Percentiles rank a stretch among this genome's conserved stretches.
Conservation (phyloP, 2,329 filamentous ascomycete species). For the Drechslera avenae region DNA sequence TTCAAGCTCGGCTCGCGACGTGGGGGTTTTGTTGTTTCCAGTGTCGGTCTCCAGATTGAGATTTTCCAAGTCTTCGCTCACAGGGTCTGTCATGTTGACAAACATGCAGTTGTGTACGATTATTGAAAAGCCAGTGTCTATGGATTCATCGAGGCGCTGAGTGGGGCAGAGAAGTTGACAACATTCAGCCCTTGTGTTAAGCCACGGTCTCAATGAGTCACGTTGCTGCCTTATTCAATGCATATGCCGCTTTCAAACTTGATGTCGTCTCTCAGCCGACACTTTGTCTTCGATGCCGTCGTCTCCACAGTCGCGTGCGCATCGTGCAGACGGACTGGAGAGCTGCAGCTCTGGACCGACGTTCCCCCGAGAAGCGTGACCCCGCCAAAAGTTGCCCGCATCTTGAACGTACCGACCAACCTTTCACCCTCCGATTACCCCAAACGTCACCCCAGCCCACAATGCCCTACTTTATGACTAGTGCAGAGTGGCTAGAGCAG, state of each 20-base stretch:
- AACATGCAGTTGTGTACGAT: too few species aligned
- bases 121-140: too few species aligned
- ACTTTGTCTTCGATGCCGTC: too few species aligned
- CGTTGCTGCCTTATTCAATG: background rate
- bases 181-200: too few species aligned
- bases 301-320: background rate
- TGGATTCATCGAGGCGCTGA: too few species aligned
- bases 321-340: background rate
- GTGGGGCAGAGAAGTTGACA: too few species aligned
- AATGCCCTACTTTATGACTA: constrained; percentile 82
- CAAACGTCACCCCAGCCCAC: constrained; percentile 18
- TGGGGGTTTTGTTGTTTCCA: constrained; percentile 5
- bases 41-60: constrained; percentile 17
- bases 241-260: background rate
- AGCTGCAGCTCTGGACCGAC: constrained; percentile 10
- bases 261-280: too few species aligned
- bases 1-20: constrained; percentile 25
- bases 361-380: constrained; percentile 19
- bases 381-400: constrained; percentile 40
- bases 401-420: constrained; percentile 8
- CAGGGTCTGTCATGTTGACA: constrained; percentile 22
- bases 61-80: constrained; percentile 14
- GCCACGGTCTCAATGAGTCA: background rate
- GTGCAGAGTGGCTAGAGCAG: constrained; percentile 90
- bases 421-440: constrained; percentile 15